These are phyloP conservation scores for Solanum chacoense DNA, from an alignment of 305 asterid species.

Conservation along the genomic window DNA sequence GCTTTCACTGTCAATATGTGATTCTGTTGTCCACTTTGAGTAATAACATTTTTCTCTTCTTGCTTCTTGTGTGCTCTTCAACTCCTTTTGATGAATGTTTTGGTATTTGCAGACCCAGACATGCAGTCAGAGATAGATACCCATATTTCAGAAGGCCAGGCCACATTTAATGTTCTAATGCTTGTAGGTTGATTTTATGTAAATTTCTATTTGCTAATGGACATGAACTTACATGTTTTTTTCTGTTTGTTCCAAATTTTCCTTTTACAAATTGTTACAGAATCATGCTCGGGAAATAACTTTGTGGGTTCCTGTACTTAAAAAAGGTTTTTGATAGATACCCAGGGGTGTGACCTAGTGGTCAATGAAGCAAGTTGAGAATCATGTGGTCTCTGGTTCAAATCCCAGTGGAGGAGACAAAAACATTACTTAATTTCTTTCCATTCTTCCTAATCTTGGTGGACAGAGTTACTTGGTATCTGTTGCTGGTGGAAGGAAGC, in stretches of 20 bases:
- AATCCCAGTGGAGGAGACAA: background rate
- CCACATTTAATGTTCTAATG: slow-evolving; percentile 54
- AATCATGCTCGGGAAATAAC: background rate
- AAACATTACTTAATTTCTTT: background rate
- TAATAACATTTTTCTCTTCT: background rate
- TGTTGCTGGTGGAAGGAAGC: background rate
- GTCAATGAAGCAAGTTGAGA: background rate
- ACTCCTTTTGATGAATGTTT: background rate
- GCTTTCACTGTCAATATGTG: slow-evolving; percentile 1
- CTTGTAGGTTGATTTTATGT: slow-evolving; percentile 43
- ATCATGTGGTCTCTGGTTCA: background rate
- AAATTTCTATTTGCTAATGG: background rate
- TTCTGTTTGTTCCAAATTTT: background rate
- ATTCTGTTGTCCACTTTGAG: background rate
- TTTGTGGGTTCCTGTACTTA: background rate
- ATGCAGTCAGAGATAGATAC: slow-evolving; percentile 87
- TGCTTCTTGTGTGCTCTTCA: background rate
- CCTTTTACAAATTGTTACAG: background rate
- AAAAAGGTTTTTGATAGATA: background rate
- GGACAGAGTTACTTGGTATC: background rate
- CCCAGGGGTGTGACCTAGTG: background rate
- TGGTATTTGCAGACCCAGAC: slow-evolving; percentile 53
- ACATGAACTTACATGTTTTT: background rate
- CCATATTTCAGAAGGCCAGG: slow-evolving; percentile 57
- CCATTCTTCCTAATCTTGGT: background rate